Evolutionary conservation across 164 flowering plant genomes (phyloP), one percentile per base, ranked within the genome.

Genomic region (Tetracentron sinense): DNA sequence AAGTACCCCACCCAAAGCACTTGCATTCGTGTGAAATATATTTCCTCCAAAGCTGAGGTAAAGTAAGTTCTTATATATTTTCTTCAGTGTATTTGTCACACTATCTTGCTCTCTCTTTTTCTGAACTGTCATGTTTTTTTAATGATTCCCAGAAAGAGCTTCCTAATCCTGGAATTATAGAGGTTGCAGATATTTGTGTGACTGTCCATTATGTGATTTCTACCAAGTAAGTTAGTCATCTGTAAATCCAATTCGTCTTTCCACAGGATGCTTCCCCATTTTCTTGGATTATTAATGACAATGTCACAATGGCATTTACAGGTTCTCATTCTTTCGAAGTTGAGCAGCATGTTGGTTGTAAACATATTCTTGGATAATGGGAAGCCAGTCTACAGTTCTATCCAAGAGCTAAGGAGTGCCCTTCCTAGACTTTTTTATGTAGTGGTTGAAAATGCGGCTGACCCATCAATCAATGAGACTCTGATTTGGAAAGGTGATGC

Each of bases 321-420:
- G 90, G 85, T 87, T 58, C 67, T 87, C 12, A 77, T 78, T 88
- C 89, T 6, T 80, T 80, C 64, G 90, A 87, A 78, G 85, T 87
- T 71, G 90, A 85, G 80, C 70, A 73, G 75, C 93, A 87, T 74
- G 90, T 88, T 75, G 88, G 90, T 70, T 70, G 68, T 35, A 85
- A 81, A 85, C 69, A 81, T 87, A 64, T 85, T 66, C 58, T 64
- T 87, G 78, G 93, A 87, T 73, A 87, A 85, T 69, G 90, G 93
- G 29, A 82, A 72, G 69, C 85, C 85, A 23, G 65, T 87, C 6
- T 85, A 78, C 59, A 79, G 76, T 55, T 75, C 85, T 42, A 76
- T 84, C 54, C 83, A 78, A 60, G 81, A 75, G 62, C 48, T 87
- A 30, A 77, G 72, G 63, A 79, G 69, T 61, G 75, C 85, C 42